Percentiles rank a stretch among this genome's conserved stretches.
Evolutionary conservation across 2,329 filamentous ascomycete genomes (phyloP).

Genomic region (Diaporthe capsici): DNA sequence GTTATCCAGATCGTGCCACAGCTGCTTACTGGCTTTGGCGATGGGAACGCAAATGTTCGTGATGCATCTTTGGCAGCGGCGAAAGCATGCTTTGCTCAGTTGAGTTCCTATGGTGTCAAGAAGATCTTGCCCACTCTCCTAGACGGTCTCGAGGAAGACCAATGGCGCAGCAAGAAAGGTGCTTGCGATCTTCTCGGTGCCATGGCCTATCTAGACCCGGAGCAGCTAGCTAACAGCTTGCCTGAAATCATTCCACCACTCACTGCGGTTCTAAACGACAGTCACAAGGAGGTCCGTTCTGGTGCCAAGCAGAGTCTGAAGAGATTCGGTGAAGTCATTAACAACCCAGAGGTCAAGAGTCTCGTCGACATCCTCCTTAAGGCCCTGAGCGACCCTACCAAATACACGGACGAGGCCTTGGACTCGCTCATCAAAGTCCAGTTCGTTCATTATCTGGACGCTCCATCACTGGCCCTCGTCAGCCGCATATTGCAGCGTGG

Average conservation of each 20-base stretch:
- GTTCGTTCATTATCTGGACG: conserved; percentile 98
- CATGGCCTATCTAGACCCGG: conserved; percentile 98
- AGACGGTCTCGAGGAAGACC: conserved; percentile 91
- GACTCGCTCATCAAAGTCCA: conserved; percentile 98
- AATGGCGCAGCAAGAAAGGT: conserved; percentile 99
- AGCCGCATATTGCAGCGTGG: conserved; percentile 96
- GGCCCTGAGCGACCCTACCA: conserved; percentile 96
- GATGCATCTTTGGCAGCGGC: conserved; percentile 93
- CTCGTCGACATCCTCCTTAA: conserved; percentile 93
- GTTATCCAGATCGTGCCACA: conserved; percentile 96
- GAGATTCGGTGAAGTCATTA: conserved; percentile 98
- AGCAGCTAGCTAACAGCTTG: conserved; percentile 91
- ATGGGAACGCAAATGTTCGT: conserved; percentile 88
- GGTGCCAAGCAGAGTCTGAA: conserved; percentile 97
- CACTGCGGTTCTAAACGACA: conserved; percentile 94
- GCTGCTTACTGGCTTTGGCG: conserved; percentile 89
- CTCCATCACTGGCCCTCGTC: conserved; percentile 93
- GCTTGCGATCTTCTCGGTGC: conserved; percentile 96
- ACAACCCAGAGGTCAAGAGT: conserved; percentile 95
- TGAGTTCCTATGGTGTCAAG: conserved; percentile 97
- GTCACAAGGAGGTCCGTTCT: conserved; percentile 94
- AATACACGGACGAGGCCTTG: conserved; percentile 94
- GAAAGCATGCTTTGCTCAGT: conserved; percentile 91
- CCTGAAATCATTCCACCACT: conserved; percentile 97
- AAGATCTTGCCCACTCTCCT: conserved; percentile 92